Percentiles rank a stretch among this genome's conserved stretches.
phyloP scores from a whole-genome alignment of 2,329 filamentous ascomycete genomes.

The Hansfordia pulvinata region DNA sequence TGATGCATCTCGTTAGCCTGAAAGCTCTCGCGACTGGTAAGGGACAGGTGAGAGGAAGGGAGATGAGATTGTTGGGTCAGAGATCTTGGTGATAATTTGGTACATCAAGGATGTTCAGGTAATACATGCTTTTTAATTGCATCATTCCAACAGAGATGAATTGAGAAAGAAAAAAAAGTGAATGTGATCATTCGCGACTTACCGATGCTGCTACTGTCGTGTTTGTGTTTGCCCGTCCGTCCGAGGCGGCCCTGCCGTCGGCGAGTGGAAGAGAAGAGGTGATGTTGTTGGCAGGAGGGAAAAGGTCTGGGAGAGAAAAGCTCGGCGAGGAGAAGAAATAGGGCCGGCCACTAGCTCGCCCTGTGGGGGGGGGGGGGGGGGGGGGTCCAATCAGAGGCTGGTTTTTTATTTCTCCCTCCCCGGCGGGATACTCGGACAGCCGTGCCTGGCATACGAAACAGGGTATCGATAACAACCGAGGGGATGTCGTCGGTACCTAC shows the following conservation, averaged over 20 bases:
- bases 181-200: constrained; percentile 7
- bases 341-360: too few relatives aligned
- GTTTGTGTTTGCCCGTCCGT: too few relatives aligned
- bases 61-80: constrained; percentile 31
- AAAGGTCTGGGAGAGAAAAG: too few relatives aligned
- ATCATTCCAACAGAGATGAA: constrained; percentile 29
- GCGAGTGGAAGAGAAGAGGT: constrained; percentile 1
- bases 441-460: too few relatives aligned
- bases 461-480: too few relatives aligned
- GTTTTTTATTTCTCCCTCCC: too few relatives aligned
- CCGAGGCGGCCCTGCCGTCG: not conserved
- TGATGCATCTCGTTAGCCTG: constrained; percentile 1
- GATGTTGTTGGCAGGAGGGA: too few relatives aligned
- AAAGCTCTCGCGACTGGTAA: constrained; percentile 2
- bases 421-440: too few relatives aligned
- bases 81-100: constrained; percentile 58
- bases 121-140: constrained; percentile 42
- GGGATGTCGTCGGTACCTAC: too few relatives aligned
- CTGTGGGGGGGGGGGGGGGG: too few relatives aligned
- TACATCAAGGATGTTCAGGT: constrained; percentile 43
- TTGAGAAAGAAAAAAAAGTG: constrained; percentile 1
- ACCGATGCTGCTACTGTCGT: not conserved
- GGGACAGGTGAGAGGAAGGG: constrained; percentile 5
- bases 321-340: too few relatives aligned
- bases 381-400: too few relatives aligned